Percentiles rank a stretch among this genome's conserved stretches.
phyloP scores from a whole-genome alignment of 352 stramenopile species.

The Globisporangium emineosum region DNA sequence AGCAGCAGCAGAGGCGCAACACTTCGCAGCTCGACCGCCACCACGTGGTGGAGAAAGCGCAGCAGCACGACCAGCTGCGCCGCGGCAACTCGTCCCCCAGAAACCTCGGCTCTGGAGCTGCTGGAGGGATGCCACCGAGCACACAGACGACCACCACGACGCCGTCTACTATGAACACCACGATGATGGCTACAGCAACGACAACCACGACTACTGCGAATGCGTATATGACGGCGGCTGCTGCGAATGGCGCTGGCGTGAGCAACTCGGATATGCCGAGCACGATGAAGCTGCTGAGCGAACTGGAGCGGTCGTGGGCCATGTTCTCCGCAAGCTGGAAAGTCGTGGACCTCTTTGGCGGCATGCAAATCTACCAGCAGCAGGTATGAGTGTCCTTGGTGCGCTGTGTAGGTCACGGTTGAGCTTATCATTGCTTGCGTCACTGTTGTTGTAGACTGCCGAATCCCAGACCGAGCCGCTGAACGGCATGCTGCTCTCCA shows the following conservation, averaged over 20 bases:
- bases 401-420: too few species aligned
- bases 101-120: not conserved
- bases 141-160: not conserved
- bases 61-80: conserved; percentile 3
- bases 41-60: conserved; percentile 7
- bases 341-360: conserved; percentile 64
- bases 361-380: conserved; percentile 71
- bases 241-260: not conserved
- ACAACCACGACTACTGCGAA: not conserved
- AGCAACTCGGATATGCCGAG: conserved; percentile 31
- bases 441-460: not conserved
- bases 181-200: conserved; percentile 1
- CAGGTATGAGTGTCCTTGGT: conserved; percentile 15
- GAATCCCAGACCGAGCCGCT: conserved; percentile 34
- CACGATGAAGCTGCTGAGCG: conserved; percentile 66
- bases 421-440: not conserved
- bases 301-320: conserved; percentile 66
- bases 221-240: not conserved
- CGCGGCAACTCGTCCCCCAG: conserved; percentile 8
- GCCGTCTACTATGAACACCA: not conserved
- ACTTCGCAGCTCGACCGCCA: conserved; percentile 8
- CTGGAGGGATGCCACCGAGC: too few species aligned
- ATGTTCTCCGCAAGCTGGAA: conserved; percentile 70
- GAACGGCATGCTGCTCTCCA: conserved; percentile 58
- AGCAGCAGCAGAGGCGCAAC: conserved; percentile 4